phyloP scores from a whole-genome alignment of 176 grass and related monocot species.

The Aegilops bicornis region DNA sequence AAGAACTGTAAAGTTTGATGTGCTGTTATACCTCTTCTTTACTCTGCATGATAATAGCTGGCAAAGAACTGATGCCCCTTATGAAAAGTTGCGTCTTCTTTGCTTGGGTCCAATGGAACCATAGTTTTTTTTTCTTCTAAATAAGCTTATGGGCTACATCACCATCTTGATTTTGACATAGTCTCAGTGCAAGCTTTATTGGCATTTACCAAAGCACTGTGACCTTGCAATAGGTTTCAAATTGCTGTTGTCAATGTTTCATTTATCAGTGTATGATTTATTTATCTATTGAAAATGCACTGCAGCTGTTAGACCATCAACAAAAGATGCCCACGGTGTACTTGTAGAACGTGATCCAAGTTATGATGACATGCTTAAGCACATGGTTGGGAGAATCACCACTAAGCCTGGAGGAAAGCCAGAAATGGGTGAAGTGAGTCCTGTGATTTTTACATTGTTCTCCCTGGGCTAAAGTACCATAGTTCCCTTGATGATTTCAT shows the following conservation, averaged over 20 bases:
- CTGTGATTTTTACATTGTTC: not conserved
- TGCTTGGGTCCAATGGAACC: not conserved
- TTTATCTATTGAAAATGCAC: constrained; percentile 18
- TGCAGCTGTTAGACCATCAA: constrained; percentile 41
- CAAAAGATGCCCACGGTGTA: constrained; percentile 36
- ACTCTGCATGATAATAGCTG: not conserved
- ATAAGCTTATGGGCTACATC: not conserved
- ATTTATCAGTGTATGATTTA: constrained; percentile 20
- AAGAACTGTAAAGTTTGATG: constrained; percentile 7
- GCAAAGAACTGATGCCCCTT: not conserved
- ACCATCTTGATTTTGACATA: not conserved
- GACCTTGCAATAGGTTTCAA: not conserved
- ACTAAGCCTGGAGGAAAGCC: constrained; percentile 76
- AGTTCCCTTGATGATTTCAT: not conserved
- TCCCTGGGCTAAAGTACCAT: not conserved
- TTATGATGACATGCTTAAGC: constrained; percentile 91
- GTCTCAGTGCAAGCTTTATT: not conserved
- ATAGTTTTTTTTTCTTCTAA: not conserved
- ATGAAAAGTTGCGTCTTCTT: not conserved
- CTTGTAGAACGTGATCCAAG: constrained; percentile 81
- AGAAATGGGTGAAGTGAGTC: constrained; percentile 95
- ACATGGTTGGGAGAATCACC: constrained; percentile 89
- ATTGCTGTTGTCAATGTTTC: not conserved
- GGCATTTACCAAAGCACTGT: not conserved
- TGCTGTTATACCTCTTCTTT: not conserved